Base-by-base conservation (phyloP, 257 asterid species). In the Lantana camara region DNA sequence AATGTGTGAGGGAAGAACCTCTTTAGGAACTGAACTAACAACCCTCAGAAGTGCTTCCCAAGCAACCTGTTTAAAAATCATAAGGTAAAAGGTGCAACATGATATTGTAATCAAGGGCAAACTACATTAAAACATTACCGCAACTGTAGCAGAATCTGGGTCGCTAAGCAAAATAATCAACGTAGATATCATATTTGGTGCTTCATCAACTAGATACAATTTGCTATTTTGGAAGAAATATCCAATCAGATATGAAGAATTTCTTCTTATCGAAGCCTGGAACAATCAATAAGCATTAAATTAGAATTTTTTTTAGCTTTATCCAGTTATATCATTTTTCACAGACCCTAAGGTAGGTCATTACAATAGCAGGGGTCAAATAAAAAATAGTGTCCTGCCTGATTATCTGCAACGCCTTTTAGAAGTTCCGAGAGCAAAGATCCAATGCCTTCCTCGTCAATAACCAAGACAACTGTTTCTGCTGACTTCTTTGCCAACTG, bases 1-100 rank as follows among this genome's bases (percentile, higher is more conserved):
- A 80, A 94, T 81, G 71, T 90, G 79, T 32, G 97, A 86, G 66
- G 99, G 95, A 63, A 86, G 95, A 73, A 80, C 83, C 79, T 94
- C 99, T 77, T 90, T 90, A 47, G 97, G 97, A 71, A 88, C 82
- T 34, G 97, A 86, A 65, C 81, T 76, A 46, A 83, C 79, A 71
- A 94, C 99, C 76, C 89, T 90, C 52, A 93, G 79, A 71, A 94
- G 73, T 12, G 97, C 97, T 86, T 94, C 96, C 99, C 97, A 94
- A 47, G 97, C 86, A 74, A 67, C 93, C 97, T 94, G 85, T 37
- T 65, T 67, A 62, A 62, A 34, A 22, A 54, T 54, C 34, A 53
- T 46, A 60, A 68, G 54, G 66, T 58, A 60, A 46, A 3, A 58
- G 49, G 67, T 19, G 54, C 52, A 22, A 67, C 60, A 44, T 29